These are phyloP conservation scores for Sanchytrium tribonematis DNA, from an alignment of 371 early-diverging fungal species.

Conservation along the genomic window DNA sequence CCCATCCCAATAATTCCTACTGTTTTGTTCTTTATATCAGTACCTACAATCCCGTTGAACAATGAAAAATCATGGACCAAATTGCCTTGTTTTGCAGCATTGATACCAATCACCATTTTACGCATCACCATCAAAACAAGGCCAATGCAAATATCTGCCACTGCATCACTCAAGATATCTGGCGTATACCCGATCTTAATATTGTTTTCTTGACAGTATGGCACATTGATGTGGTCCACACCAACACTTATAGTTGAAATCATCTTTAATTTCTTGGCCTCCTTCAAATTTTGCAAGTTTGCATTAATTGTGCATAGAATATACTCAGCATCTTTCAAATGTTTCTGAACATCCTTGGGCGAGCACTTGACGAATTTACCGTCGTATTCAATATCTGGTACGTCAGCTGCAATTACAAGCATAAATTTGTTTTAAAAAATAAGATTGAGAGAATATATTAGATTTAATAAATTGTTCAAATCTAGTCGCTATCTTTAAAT, in stretches of 20 bases:
- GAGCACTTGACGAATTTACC: too few relatives aligned
- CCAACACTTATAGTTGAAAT: slow-evolving; percentile 49
- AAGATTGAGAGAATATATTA: too few relatives aligned
- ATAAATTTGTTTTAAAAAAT: too few relatives aligned
- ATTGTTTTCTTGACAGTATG: slow-evolving; percentile 17
- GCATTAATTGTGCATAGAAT: too few relatives aligned
- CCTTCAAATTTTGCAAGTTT: too few relatives aligned
- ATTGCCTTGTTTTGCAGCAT: slow-evolving; percentile 21
- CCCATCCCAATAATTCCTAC: slow-evolving; percentile 60
- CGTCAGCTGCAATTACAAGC: too few relatives aligned
- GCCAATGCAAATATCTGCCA: slow-evolving; percentile 45
- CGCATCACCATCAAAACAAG: slow-evolving; percentile 41
- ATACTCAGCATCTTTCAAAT: too few relatives aligned
- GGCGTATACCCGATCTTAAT: slow-evolving; percentile 51
- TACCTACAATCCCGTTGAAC: slow-evolving; percentile 43
- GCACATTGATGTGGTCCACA: slow-evolving; percentile 44
- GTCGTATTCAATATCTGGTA: too few relatives aligned
- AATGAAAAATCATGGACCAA: slow-evolving; percentile 36
- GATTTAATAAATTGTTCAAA: too few relatives aligned
- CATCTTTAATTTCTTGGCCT: slow-evolving; percentile 26
- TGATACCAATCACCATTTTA: slow-evolving; percentile 28
- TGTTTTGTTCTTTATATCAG: slow-evolving; percentile 37
- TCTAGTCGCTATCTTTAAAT: too few relatives aligned
- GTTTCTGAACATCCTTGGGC: too few relatives aligned
- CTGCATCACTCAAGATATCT: slow-evolving; percentile 57